These are phyloP conservation scores for Ophiostoma novo-ulmi DNA, from an alignment of 2,329 filamentous ascomycete genomes.

Conservation along the genomic window DNA sequence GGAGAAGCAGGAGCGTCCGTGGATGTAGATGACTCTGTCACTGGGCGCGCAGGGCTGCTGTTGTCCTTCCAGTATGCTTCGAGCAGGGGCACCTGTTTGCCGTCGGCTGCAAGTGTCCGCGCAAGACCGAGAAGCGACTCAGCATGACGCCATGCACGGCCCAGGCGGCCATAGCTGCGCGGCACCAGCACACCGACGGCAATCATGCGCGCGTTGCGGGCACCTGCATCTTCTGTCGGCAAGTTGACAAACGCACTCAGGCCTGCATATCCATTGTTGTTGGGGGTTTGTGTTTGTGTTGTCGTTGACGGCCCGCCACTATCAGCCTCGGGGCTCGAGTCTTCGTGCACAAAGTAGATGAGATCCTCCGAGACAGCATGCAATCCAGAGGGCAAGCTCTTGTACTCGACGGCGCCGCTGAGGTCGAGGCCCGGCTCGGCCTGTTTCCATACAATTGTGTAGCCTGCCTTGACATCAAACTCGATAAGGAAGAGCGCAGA, in stretches of 20 bases:
- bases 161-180: slow-evolving; percentile 75
- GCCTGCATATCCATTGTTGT: slow-evolving; percentile 62
- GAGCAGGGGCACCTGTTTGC: slow-evolving; percentile 57
- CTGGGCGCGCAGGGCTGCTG: slow-evolving; percentile 28
- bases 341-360: slow-evolving; percentile 82
- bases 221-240: slow-evolving; percentile 67
- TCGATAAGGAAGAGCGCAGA: slow-evolving; percentile 82
- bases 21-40: background rate
- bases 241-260: slow-evolving; percentile 87
- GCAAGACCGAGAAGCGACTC: slow-evolving; percentile 69
- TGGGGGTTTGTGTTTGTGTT: background rate
- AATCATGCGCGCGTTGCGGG: slow-evolving; percentile 86
- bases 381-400: slow-evolving; percentile 86
- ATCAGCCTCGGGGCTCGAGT: background rate
- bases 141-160: slow-evolving; percentile 84
- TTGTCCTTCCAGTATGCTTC: slow-evolving; percentile 76
- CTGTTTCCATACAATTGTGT: slow-evolving; percentile 84
- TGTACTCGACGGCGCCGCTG: slow-evolving; percentile 89
- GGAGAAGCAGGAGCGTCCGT: slow-evolving; percentile 29
- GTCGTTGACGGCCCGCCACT: background rate
- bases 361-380: slow-evolving; percentile 85
- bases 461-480: slow-evolving; percentile 89
- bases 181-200: slow-evolving; percentile 86
- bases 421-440: slow-evolving; percentile 64
- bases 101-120: slow-evolving; percentile 61